Base-by-base conservation (phyloP, 768 basidiomycete species). In the Pisolithus microcarpus region DNA sequence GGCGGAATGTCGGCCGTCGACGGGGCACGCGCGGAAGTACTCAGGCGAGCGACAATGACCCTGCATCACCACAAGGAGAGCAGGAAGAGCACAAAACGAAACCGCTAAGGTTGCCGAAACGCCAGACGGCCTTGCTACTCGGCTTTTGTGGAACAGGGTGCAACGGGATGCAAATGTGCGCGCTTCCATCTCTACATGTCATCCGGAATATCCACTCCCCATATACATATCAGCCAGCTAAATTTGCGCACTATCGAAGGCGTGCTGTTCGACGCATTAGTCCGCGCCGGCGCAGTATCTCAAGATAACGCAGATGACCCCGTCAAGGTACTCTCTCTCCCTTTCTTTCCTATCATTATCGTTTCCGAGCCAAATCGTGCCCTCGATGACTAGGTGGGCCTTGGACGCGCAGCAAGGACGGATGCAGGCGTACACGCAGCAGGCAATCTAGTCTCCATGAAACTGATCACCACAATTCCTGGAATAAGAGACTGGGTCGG, bases 351-450 rank as follows among this genome's bases (percentile, higher is more conserved):
- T 47, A 19, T 38, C n/a, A 18, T 11, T 19, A 2, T n/a, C 24
- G 4, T 4, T 46, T 24, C 23, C 10, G 42, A 24, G 5, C 46
- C 2, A 7, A 26, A 42, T 38, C 23, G 38, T 34, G 31, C 51
- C 13, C 23, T 38, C 18, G 16, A 7, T 46, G n/a, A 3, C 30
- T 60, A 94, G 90, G 89, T 95, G 47, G 78, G 75, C 44, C 79
- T 98, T 11, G 83, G 80, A 19, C 81, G 96, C 28, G 91, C 95
- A 7, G 96, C 96, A 18, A 77, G 96, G 8, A 99, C 96, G 1
- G 96, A 99, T 65, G 90, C 94, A 2, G 96, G 96, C 23, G 96
- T 99, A 7, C 94, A 96, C 64, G 96, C 96, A 11, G 93, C 93
- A 21, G 89, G 94, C 9, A 99, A 99, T 64, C 71, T 94, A 26